Evolutionary conservation across 106 monocot species (phyloP), one percentile per base, ranked within the genome.

Genomic region (Phalaenopsis aphrodite): DNA sequence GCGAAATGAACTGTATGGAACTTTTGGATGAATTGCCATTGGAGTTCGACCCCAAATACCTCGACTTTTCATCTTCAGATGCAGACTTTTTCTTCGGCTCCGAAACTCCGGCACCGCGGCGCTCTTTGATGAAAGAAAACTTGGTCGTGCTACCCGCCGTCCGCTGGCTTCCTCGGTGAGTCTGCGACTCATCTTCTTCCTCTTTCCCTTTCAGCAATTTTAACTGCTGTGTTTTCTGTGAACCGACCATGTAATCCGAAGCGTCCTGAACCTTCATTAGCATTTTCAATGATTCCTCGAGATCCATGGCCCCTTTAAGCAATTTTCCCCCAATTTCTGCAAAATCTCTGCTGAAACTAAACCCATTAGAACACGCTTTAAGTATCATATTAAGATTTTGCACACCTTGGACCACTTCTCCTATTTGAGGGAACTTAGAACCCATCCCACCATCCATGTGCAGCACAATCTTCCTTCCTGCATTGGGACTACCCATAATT

Each of bases 251-350:
- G 84, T 80, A 80, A 75, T 89, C 81, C 56, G 93, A 87, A 74
- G 91, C 88, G 56, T 91, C 91, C 82, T 89, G 91, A 1, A 96
- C 69, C 74, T 49, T 88, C 4, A 80, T 61, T 19, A 96, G 87
- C 91, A 93, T 88, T 78, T 78, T 91, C 21, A 96, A 67, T 21
- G 89, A 89, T 75, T 89, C 89, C 75, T 96, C 91, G 76, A 95
- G 79, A 78, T 91, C 93, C 57, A 84, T 88, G n/a, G 90, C 92
- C 11, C 94, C 94, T 85, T 76, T 85, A 78, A 94, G 41, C 17
- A 94, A 78, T 42, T 89, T 83, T 42, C 83, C 80, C 71, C 89
- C 87, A 43, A 88, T 78, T 23, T 89, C 86, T 23, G 82, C 79
- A 0, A 90, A 88, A 12, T 83, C 81, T 79, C 74, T 43, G 41